A percentile compares a stretch with the other conserved stretches of the same genome.
phyloP scores from a whole-genome alignment of 163 green algal genomes.

The Picocystis sp. region DNA sequence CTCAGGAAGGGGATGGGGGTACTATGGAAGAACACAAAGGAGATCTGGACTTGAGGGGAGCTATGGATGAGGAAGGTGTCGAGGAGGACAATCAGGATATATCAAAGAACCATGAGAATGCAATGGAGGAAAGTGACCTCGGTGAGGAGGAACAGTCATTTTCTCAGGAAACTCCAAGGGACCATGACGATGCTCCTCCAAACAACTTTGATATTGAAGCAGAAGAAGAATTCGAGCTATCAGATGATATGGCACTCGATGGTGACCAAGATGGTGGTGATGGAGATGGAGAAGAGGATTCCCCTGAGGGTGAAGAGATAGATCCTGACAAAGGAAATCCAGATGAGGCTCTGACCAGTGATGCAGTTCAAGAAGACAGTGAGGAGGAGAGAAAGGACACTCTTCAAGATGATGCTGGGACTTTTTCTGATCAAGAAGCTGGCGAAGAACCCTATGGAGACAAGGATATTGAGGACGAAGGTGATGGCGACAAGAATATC shows the following conservation, averaged over 20 bases:
- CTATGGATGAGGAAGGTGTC: constrained; percentile 17
- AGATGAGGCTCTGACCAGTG: background rate
- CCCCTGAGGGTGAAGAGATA: background rate
- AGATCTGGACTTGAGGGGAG: too few relatives aligned
- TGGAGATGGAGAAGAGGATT: background rate
- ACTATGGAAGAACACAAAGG: too few relatives aligned
- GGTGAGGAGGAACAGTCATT: constrained; percentile 11
- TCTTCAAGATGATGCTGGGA: background rate
- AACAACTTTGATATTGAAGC: constrained; percentile 8
- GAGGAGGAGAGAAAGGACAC: background rate
- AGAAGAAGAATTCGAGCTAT: constrained; percentile 19
- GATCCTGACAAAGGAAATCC: background rate
- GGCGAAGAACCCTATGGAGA: background rate
- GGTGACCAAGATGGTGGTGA: constrained; percentile 4
- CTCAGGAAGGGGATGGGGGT: too few relatives aligned
- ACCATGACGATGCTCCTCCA: constrained; percentile 11
- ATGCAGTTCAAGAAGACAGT: background rate
- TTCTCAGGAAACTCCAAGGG: constrained; percentile 1
- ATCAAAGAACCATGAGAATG: constrained; percentile 1
- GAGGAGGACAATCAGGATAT: constrained; percentile 19
- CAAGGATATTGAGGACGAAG: background rate
- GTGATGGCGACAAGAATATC: background rate
- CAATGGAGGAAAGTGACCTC: constrained; percentile 3
- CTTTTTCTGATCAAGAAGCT: background rate
- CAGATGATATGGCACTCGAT: constrained; percentile 21